Conservation (phyloP, 2,329 filamentous ascomycete species). For the Lasiodiplodia citricola region DNA sequence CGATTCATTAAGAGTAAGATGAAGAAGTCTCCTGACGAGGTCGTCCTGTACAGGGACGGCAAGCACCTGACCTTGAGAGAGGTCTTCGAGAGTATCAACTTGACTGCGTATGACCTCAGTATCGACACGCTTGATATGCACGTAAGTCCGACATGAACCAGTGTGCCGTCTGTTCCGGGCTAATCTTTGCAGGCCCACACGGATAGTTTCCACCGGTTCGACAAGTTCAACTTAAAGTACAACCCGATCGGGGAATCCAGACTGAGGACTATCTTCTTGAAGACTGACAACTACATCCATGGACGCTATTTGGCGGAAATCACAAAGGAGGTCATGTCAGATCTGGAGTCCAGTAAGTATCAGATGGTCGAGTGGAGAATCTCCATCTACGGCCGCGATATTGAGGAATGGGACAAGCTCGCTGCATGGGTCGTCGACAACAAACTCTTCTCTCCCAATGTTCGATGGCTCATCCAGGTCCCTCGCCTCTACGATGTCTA, state of each 20-base stretch:
- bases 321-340: constrained; percentile 95
- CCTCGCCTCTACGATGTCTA: constrained; percentile 95
- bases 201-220: constrained; percentile 97
- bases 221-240: constrained; percentile 99
- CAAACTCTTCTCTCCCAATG: constrained; percentile 96
- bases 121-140: constrained; percentile 99
- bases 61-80: constrained; percentile 89
- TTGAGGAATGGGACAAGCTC: constrained; percentile 96
- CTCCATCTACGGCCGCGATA: constrained; percentile 89
- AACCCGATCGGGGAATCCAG: constrained; percentile 96
- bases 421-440: constrained; percentile 98
- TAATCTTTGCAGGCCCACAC: constrained; percentile 73
- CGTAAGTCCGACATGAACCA: constrained; percentile 58
- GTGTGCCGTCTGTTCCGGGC: neutral
- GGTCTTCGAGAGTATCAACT: constrained; percentile 95
- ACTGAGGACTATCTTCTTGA: constrained; percentile 95
- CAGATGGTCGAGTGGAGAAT: constrained; percentile 99
- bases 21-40: constrained; percentile 96
- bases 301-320: constrained; percentile 96
- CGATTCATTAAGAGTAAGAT: constrained; percentile 99
- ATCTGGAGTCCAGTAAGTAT: constrained; percentile 98
- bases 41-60: constrained; percentile 89
- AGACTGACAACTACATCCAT: constrained; percentile 97
- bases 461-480: constrained; percentile 95
- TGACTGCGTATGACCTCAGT: constrained; percentile 96